Evolutionary conservation across 2,329 filamentous ascomycete genomes (phyloP), one percentile per base, ranked within the genome.

Genomic region (Leptographium wingfieldii): DNA sequence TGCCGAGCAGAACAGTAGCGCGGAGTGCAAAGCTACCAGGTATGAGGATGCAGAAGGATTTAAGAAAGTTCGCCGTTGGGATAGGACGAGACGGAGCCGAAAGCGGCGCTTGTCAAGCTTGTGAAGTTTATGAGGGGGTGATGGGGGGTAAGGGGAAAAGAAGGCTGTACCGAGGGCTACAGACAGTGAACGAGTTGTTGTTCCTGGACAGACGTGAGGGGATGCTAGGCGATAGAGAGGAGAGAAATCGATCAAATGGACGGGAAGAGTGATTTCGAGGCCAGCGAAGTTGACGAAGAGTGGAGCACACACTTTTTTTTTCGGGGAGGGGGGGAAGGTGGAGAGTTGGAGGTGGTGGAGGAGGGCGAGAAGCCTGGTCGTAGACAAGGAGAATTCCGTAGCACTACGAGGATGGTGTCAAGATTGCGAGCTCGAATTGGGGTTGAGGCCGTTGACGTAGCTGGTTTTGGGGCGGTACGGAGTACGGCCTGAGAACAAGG

Each of bases 261-360:
- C 14, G 38, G 38, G 38, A 35, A n/a, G 51, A 55, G 27, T 3
- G 51, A 31, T n/a, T 48, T 60, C 43, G 46, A 53, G 55, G 33
- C 59, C 59, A 60, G 48, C 59, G 54, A 57, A 55, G 59, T 60
- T 55, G 49, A 60, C 29, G 35, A 25, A 11, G 55, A 38, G 59
- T 57, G 59, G 59, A 55, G 56, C 35, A 40, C 49, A 29, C 6
- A 3, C 31, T 7, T 31, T 40, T 40, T 40, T 40, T 40, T 12
- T 12, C 31, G 52, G 29, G 52, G 31, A 33, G 49, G 38, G 29
- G 35, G 35, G 38, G 43, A 35, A 16, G 52, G 48, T 53, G 51
- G 25, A 19, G 51, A 33, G 29, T 27, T 19, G 51, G 33, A 57
- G 51, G 51, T 33, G 43, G 40, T n/a, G 35, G 59, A 55, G 16